Percentiles rank a stretch among this genome's conserved stretches.
These are phyloP conservation scores for Candida arabinofermentans DNA, from an alignment of 805 yeast species.

Conservation along the genomic window DNA sequence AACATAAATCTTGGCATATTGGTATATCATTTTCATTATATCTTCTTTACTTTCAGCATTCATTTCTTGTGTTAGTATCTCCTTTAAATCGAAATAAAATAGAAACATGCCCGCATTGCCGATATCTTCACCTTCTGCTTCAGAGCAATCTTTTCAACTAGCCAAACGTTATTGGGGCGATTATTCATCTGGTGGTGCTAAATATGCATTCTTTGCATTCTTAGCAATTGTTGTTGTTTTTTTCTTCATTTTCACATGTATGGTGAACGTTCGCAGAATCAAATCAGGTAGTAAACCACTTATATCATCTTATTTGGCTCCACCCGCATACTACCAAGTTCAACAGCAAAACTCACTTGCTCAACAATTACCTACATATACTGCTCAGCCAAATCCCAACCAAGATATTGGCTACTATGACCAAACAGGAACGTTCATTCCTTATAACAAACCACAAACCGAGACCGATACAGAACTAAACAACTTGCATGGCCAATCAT, in stretches of 20 bases:
- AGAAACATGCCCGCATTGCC: constrained; percentile 1
- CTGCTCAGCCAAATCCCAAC: constrained; percentile 59
- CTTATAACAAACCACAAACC: constrained; percentile 6
- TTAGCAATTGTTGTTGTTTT: constrained; percentile 46
- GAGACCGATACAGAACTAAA: not conserved
- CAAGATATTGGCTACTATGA: constrained; percentile 78
- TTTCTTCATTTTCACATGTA: constrained; percentile 46
- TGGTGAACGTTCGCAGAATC: constrained; percentile 51
- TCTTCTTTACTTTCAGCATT: no score
- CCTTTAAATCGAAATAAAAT: not conserved
- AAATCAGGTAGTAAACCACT: constrained; percentile 55
- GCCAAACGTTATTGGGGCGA: constrained; percentile 15
- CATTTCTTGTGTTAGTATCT: not conserved
- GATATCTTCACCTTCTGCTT: no score
- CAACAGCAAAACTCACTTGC: constrained; percentile 47
- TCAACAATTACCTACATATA: constrained; percentile 61
- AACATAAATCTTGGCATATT: no score
- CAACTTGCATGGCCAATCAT: not conserved
- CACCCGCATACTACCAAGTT: constrained; percentile 70
- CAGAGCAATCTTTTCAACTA: constrained; percentile 2
- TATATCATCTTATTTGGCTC: constrained; percentile 50
- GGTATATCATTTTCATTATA: no score
- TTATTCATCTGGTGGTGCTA: constrained; percentile 29
- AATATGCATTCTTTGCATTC: constrained; percentile 66
- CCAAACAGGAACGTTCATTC: constrained; percentile 47